These are phyloP conservation scores for Alternaria brassicae DNA, from an alignment of 2,329 filamentous ascomycete species.

Conservation along the genomic window DNA sequence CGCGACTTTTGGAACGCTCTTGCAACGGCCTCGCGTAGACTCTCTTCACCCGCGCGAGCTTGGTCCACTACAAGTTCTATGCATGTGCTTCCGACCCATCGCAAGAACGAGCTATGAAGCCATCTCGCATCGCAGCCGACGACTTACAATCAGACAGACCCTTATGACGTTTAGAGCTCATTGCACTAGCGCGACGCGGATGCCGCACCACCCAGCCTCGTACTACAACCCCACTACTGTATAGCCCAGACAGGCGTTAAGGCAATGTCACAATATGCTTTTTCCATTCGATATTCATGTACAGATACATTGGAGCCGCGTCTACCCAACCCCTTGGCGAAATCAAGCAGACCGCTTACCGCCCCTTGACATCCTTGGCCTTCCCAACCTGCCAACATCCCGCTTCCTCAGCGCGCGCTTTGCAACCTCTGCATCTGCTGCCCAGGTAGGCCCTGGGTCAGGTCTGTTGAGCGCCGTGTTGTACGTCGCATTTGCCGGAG, in stretches of 20 bases:
- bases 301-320: background rate
- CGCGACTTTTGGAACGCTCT: slow-evolving; percentile 16
- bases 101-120: background rate
- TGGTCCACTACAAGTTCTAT: background rate
- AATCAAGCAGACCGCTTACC: background rate
- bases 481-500: slow-evolving; percentile 57
- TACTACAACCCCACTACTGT: background rate
- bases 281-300: slow-evolving; percentile 2
- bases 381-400: slow-evolving; percentile 21
- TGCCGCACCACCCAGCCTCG: slow-evolving; percentile 17
- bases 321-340: background rate
- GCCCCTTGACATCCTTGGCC: slow-evolving; percentile 8
- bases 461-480: slow-evolving; percentile 55
- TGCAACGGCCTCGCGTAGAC: slow-evolving; percentile 19
- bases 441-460: slow-evolving; percentile 46
- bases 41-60: background rate
- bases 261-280: slow-evolving; percentile 2
- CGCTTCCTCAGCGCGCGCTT: slow-evolving; percentile 25
- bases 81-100: background rate
- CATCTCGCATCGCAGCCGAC: background rate
- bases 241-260: background rate
- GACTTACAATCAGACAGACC: background rate
- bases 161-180: slow-evolving; percentile 11
- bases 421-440: slow-evolving; percentile 9
- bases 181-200: background rate